Base-by-base conservation (phyloP, 192 early-diverging fungal species). In the Powellomyces hirtus region DNA sequence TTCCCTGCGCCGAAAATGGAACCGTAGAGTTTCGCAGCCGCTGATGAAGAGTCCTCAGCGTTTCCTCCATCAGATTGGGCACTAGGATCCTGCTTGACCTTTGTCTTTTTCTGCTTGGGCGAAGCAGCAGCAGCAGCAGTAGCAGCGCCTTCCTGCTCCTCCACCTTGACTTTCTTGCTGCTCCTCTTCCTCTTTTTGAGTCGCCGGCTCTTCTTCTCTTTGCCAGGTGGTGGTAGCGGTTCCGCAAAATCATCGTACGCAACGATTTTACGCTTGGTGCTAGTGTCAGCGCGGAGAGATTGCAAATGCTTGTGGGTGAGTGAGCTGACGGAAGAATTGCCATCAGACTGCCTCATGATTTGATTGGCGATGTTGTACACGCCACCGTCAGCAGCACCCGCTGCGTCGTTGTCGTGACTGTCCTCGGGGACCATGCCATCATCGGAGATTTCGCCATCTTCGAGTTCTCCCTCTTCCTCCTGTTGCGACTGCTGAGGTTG, bases 361-460 rank as follows among this genome's bases (percentile, higher is more conserved):
- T 42, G 10, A 18, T 8, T 42, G 40, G 10, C 40, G 10, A 42
- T 42, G 18, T 42, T 42, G n/a, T 49, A 18, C 5, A 24, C 46
- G 4, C 26, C 31, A 30, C 53, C 53, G 14, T 49, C 46, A 3
- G 5, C 46, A 20, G 8, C 35, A 36, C 8, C 56, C n/a, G 1
- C 35, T 10, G 27, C 13, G 56, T 3, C 27, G 27, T 2, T 30
- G 5, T 58, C 35, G 20, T 0, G 13, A 6, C 0, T 11, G 13
- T 18, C 10, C 7, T 36, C 35, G 8, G 0, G 11, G 22, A 20
- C 59, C 33, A 37, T 61, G 5, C 40, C 62, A 50, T 64, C 44
- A 29, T 64, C 62, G 22, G 42, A 35, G 30, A 66, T 22, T 36
- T 66, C 64, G 2, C 64, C 64, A 16, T 66, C 64, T 66, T 66